Percentiles rank a stretch among this genome's conserved stretches.
Evolutionary conservation across 2,329 filamentous ascomycete species (phyloP).

Genomic region (Xylaria sp.): DNA sequence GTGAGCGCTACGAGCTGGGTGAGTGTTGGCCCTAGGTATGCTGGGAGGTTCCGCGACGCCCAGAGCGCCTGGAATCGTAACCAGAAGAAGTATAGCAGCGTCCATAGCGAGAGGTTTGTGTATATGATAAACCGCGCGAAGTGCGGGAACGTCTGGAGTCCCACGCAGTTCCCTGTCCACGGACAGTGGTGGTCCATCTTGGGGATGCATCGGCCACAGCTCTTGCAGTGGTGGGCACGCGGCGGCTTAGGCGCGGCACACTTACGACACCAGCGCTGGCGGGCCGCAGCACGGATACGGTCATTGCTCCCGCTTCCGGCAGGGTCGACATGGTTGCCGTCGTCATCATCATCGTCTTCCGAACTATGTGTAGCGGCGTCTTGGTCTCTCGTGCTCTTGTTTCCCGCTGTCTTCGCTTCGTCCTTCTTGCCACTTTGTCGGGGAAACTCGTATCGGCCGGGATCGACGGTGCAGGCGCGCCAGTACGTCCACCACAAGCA

Average conservation of each 20-base stretch:
- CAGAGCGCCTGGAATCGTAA: conserved; percentile 69
- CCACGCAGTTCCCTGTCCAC: conserved; percentile 86
- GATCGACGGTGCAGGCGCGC: conserved; percentile 65
- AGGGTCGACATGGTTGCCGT: conserved; percentile 3
- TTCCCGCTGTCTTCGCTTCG: background rate
- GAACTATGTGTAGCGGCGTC: conserved; percentile 41
- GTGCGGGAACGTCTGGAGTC: conserved; percentile 82
- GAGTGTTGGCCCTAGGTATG: conserved; percentile 76
- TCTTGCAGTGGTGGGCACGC: conserved; percentile 82
- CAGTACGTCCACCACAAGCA: conserved; percentile 77
- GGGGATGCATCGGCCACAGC: conserved; percentile 77
- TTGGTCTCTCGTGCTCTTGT: conserved; percentile 45
- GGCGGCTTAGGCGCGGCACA: conserved; percentile 79
- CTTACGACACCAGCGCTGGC: conserved; percentile 75
- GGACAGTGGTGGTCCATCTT: conserved; percentile 91
- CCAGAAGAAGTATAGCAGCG: conserved; percentile 69
- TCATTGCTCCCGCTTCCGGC: conserved; percentile 9
- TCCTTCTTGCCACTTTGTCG: conserved; percentile 15
- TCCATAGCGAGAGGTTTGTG: conserved; percentile 72
- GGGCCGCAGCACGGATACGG: conserved; percentile 11
- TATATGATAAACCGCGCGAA: conserved; percentile 82
- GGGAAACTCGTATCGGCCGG: conserved; percentile 64
- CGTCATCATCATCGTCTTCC: conserved; percentile 40
- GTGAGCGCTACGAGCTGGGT: conserved; percentile 70
- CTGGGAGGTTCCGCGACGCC: conserved; percentile 71